Evolutionary conservation across 352 stramenopile genomes (phyloP).

Genomic region (Peronospora farinosa): DNA sequence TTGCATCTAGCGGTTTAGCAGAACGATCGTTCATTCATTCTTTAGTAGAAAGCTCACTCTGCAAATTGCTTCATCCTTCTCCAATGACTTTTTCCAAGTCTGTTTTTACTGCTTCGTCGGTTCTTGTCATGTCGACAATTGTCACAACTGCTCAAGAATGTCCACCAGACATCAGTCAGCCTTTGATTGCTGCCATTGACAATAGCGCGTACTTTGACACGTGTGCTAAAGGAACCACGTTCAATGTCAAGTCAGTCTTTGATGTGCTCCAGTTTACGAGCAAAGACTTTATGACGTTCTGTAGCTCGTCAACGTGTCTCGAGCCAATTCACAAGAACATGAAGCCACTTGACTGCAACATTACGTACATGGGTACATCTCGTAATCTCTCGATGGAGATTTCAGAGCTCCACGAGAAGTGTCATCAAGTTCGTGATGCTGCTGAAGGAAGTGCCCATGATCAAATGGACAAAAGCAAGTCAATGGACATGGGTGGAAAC

Average conservation of each 20-base stretch:
- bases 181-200: constrained; percentile 34
- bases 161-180: constrained; percentile 27
- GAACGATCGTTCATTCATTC: too few species aligned
- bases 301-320: constrained; percentile 48
- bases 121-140: constrained; percentile 21
- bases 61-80: too few species aligned
- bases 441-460: background rate
- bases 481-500: constrained; percentile 24
- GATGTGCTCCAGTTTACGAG: constrained; percentile 42
- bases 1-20: too few species aligned
- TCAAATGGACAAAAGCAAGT: background rate
- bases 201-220: constrained; percentile 50
- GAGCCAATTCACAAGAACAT: constrained; percentile 51
- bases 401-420: constrained; percentile 40
- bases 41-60: too few species aligned
- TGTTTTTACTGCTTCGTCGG: background rate
- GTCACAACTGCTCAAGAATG: constrained; percentile 28
- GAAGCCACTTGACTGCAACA: constrained; percentile 34
- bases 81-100: too few species aligned
- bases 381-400: constrained; percentile 40
- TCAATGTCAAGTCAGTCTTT: constrained; percentile 42
- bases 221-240: constrained; percentile 43
- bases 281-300: constrained; percentile 46
- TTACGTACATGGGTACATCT: constrained; percentile 35
- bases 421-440: constrained; percentile 32